A percentile compares a stretch with the other conserved stretches of the same genome.
Conservation (phyloP, 2,329 filamentous ascomycete genomes). For the Aurifilum marmelostoma region DNA sequence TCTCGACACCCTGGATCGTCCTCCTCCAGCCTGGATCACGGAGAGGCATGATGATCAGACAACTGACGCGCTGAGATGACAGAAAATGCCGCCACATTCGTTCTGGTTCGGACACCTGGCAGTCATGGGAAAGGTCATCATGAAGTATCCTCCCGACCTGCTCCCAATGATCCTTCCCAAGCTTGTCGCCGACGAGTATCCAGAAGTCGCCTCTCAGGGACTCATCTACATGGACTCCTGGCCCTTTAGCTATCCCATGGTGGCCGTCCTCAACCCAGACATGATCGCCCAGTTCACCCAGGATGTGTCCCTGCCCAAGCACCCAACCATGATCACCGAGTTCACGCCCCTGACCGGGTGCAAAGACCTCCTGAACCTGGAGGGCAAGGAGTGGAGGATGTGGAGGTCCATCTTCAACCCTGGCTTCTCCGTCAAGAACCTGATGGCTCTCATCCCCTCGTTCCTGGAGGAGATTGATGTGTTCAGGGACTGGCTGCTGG, state of each 20-base stretch:
- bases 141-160: constrained; percentile 36
- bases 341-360: constrained; percentile 39
- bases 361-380: constrained; percentile 40
- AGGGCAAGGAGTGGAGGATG: constrained; percentile 45
- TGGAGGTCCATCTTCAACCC: constrained; percentile 43
- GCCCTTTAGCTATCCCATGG: constrained; percentile 41
- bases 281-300: constrained; percentile 44
- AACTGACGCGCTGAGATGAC: neutral
- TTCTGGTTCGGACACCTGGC: constrained; percentile 40
- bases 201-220: constrained; percentile 36
- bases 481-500: constrained; percentile 19
- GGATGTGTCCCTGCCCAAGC: constrained; percentile 39
- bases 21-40: too few relatives aligned
- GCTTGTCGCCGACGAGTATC: constrained; percentile 36
- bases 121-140: constrained; percentile 35
- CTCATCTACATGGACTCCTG: constrained; percentile 44
- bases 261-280: constrained; percentile 43
- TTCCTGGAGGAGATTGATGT: constrained; percentile 28
- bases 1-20: too few relatives aligned
- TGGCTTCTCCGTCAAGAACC: constrained; percentile 43
- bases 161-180: constrained; percentile 33
- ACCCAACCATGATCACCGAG: constrained; percentile 33
- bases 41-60: too few relatives aligned
- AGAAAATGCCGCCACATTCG: constrained; percentile 41
- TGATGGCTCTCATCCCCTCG: constrained; percentile 40